Base-by-base conservation (phyloP, 1,284 basidiomycete genomes). In the Microbotryum lychnidis-dioicae region DNA sequence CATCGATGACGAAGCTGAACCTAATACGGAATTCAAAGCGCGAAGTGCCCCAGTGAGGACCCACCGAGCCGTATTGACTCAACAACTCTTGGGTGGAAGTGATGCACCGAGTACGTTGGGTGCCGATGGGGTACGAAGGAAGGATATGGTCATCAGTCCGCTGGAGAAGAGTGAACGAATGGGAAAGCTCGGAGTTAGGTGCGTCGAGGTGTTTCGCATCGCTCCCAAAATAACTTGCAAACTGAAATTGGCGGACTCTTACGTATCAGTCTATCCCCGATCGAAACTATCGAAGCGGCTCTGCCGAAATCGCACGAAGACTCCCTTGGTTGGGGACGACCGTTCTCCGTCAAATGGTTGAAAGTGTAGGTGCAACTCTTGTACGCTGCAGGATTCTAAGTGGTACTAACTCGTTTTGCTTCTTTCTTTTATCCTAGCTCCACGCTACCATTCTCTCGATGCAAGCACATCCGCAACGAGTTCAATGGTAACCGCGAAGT, bases 261-360 rank as follows among this genome's bases (percentile, higher is more conserved):
- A 3, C 16, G 14, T 12, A 42, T 42, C 12, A 42, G 37, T 10
- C 37, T 18, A 18, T 18, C 37, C 37, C 37, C 37, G 37, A 42
- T 42, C 37, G 37, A 42, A 42, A 42, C 37, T 42, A 42, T 16
- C 12, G 37, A 42, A 6, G 37, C 37, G 37, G 37, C 37, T 5
- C 14, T 42, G 6, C 37, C 33, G 47, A 29, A 33, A 10, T 45
- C 56, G 37, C n/a, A 25, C 25, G 48, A 57, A 42, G 27, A 12
- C n/a, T 45, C 47, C 2, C 37, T 48, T 14, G 63, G 58, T 12
- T 87, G 84, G 86, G 89, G 87, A 16, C 81, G 82, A 57, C 80
- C 87, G 1, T 97, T 97, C 80, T 80, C 81, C 62, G 78, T 97
- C 29, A 82, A 92, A 70, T 97, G 93, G 93, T 72, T 93, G 56